A percentile compares a stretch with the other conserved stretches of the same genome.
Evolutionary conservation across 192 early-diverging fungal genomes (phyloP).

Genomic region (Umbelopsis sp.): DNA sequence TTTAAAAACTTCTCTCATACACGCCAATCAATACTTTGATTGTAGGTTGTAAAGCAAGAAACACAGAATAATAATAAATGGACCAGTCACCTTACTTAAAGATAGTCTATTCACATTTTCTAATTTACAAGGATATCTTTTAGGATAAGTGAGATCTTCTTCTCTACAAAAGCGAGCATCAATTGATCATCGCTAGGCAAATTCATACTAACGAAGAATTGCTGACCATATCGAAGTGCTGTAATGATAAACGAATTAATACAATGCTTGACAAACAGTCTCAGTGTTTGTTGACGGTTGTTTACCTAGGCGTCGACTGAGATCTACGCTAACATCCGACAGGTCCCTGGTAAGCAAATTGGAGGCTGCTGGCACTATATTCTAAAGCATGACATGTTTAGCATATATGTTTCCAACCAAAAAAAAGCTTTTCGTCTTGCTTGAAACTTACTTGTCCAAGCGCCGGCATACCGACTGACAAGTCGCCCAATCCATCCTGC

Average conservation of each 20-base stretch:
- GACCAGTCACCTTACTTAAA: not conserved
- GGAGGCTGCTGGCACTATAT: slow-evolving; percentile 27
- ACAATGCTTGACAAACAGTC: not conserved
- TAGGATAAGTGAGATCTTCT: slow-evolving; percentile 25
- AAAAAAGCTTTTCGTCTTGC: not conserved
- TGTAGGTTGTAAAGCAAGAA: not conserved
- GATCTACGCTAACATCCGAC: slow-evolving; percentile 33
- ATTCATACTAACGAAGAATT: slow-evolving; percentile 39
- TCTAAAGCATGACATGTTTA: not conserved
- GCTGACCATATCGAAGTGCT: slow-evolving; percentile 33
- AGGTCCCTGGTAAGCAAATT: slow-evolving; percentile 31
- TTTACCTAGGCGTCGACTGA: slow-evolving; percentile 42
- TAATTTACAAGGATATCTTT: slow-evolving; percentile 15
- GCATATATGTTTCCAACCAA: too few relatives aligned
- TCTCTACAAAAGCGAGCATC: slow-evolving; percentile 36
- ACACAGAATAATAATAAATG: not conserved
- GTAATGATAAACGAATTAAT: not conserved
- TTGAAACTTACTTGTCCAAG: slow-evolving; percentile 22
- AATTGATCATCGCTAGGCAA: slow-evolving; percentile 30
- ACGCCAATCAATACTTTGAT: too few relatives aligned
- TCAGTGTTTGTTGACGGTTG: not conserved
- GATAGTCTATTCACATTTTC: not conserved
- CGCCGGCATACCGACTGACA: slow-evolving; percentile 38
- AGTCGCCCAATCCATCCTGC: slow-evolving; percentile 24
- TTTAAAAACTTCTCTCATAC: too few relatives aligned